Conservation (phyloP, 805 yeast species). For the Trichomonascus vanleenenianus region DNA sequence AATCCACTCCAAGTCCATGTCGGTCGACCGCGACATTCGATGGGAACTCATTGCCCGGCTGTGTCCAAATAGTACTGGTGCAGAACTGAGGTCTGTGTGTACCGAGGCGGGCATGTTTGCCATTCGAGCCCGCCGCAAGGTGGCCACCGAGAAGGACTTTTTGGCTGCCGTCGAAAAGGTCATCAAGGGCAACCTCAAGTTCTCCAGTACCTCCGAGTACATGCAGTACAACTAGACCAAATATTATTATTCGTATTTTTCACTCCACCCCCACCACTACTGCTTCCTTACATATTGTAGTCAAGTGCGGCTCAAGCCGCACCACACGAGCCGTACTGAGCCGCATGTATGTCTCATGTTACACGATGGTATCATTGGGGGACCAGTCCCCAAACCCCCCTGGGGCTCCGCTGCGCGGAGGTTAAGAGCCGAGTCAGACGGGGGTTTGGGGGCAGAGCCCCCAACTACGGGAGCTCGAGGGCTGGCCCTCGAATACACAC, state of each 20-base stretch:
- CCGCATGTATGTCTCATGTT: no score
- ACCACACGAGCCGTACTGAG: no score
- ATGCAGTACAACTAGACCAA: conserved; percentile 82
- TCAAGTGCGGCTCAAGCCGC: no score
- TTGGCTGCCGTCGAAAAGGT: conserved; percentile 97
- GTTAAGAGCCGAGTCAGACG: no score
- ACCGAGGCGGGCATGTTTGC: conserved; percentile 99
- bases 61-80: conserved; percentile 98
- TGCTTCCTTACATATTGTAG: no score
- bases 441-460: no score
- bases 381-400: neutral
- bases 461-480: no score
- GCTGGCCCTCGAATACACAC: no score
- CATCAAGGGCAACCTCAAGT: conserved; percentile 96
- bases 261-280: no score
- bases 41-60: conserved; percentile 97
- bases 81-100: conserved; percentile 95
- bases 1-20: conserved; percentile 95
- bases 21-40: conserved; percentile 93
- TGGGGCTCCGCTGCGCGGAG: no score
- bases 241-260: neutral
- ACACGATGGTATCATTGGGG: no score
- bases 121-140: conserved; percentile 95
- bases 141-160: conserved; percentile 97
- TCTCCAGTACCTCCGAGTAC: conserved; percentile 93